phyloP scores from a whole-genome alignment of 306 rosid species.

The Vigna angularis region DNA sequence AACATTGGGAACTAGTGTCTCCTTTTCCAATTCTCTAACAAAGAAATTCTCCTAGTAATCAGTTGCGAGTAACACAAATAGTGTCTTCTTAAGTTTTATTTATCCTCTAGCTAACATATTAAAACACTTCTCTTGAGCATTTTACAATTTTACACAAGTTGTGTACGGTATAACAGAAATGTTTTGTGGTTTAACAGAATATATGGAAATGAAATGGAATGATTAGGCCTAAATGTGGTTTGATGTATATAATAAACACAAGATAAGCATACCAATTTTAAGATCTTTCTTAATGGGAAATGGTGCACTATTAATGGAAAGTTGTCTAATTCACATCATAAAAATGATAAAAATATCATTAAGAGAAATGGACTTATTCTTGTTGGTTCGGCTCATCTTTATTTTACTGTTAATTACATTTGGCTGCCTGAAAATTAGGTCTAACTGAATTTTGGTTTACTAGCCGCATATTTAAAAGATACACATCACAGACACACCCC shows the following conservation, averaged over 20 bases:
- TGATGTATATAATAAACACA: background rate
- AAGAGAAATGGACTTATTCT: background rate
- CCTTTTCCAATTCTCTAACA: too few relatives aligned
- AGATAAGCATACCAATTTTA: background rate
- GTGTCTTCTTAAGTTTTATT: background rate
- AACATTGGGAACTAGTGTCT: too few relatives aligned
- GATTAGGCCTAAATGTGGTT: constrained; percentile 7
- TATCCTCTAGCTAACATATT: background rate
- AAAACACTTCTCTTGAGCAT: background rate
- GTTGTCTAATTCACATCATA: background rate
- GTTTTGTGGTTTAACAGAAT: background rate
- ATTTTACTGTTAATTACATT: background rate
- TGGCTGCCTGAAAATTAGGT: background rate
- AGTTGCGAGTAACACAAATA: too few relatives aligned
- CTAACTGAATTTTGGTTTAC: background rate
- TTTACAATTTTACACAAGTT: background rate
- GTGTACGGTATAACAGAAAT: background rate
- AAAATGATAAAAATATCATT: background rate
- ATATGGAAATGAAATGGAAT: background rate
- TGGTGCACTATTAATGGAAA: background rate
- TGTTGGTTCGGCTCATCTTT: background rate
- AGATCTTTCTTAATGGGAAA: background rate
- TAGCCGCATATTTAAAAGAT: background rate
- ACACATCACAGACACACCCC: background rate
- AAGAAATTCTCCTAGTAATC: too few relatives aligned